phyloP scores from a whole-genome alignment of 768 basidiomycete species.

The Auricularia cornea region DNA sequence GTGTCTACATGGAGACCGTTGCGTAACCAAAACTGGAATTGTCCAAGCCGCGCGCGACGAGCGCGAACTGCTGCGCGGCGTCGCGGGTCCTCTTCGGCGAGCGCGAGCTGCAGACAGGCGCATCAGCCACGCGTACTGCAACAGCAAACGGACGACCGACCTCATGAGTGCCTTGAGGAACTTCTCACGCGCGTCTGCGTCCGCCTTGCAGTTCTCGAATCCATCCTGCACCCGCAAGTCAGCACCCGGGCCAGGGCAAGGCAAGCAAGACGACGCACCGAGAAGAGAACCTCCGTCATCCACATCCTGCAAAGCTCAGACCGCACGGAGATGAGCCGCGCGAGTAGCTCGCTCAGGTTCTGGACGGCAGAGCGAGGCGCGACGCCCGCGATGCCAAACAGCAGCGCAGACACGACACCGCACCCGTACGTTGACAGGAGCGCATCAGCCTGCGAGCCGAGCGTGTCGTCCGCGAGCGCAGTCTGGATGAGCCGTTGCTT shows the following conservation, averaged over 20 bases:
- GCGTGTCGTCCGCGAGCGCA: conserved; percentile 53
- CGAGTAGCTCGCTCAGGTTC: conserved; percentile 78
- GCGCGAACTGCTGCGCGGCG: conserved; percentile 79
- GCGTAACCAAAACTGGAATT: conserved; percentile 83
- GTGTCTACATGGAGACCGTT: conserved; percentile 43
- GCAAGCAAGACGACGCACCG: conserved; percentile 30
- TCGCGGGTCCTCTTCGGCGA: conserved; percentile 68
- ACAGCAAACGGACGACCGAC: conserved; percentile 25
- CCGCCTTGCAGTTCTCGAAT: conserved; percentile 68
- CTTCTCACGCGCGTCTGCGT: conserved; percentile 64
- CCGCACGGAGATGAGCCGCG: conserved; percentile 51
- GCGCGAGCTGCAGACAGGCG: conserved; percentile 42
- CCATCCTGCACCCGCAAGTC: conserved; percentile 41
- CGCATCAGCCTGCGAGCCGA: conserved; percentile 45
- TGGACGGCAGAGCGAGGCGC: conserved; percentile 76
- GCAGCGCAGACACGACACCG: conserved; percentile 58
- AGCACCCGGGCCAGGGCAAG: not conserved
- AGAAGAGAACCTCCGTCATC: conserved; percentile 64
- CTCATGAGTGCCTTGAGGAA: conserved; percentile 65
- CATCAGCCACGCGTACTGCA: not conserved
- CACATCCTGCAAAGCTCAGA: conserved; percentile 52
- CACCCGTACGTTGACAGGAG: conserved; percentile 51
- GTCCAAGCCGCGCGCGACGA: conserved; percentile 76
- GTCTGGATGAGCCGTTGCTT: conserved; percentile 31
- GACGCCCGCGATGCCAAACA: conserved; percentile 75